phyloP scores from a whole-genome alignment of 257 asterid species.

The Rhazya stricta region DNA sequence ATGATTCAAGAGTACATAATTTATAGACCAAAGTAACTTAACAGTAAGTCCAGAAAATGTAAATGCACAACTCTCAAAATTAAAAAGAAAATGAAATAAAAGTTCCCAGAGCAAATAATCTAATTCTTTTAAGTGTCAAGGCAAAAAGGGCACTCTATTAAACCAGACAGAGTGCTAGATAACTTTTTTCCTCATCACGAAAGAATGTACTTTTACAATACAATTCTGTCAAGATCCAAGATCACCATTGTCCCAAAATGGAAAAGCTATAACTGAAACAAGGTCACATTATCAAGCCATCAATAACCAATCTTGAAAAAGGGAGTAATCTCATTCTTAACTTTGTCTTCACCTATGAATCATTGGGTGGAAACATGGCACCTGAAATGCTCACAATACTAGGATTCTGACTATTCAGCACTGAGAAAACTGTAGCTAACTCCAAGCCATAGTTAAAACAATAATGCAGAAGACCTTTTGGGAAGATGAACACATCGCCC shows the following conservation, averaged over 20 bases:
- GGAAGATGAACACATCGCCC: constrained; percentile 68
- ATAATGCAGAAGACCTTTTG: constrained; percentile 66
- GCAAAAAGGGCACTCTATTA: no score
- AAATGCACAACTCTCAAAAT: no score
- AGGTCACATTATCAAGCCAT: constrained; percentile 35
- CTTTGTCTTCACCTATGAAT: constrained; percentile 21
- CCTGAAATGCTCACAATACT: constrained; percentile 47
- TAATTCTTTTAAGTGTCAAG: no score
- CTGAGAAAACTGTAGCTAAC: constrained; percentile 44
- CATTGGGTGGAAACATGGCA: constrained; percentile 30
- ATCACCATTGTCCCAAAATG: not conserved
- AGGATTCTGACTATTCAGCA: constrained; percentile 70
- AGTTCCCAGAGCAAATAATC: no score
- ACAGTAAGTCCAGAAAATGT: no score
- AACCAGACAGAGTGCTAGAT: no score
- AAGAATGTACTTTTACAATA: not conserved
- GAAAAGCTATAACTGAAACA: constrained; percentile 17
- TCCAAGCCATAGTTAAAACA: constrained; percentile 56
- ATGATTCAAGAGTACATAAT: not conserved
- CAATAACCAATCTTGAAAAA: constrained; percentile 27
- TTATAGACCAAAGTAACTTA: not conserved
- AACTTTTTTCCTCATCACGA: not conserved
- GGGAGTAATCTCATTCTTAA: constrained; percentile 32
- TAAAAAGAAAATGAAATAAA: no score
- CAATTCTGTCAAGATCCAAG: not conserved